A percentile compares a stretch with the other conserved stretches of the same genome.
phyloP scores from a whole-genome alignment of 2,329 filamentous ascomycete species.

The Claviceps citrina region DNA sequence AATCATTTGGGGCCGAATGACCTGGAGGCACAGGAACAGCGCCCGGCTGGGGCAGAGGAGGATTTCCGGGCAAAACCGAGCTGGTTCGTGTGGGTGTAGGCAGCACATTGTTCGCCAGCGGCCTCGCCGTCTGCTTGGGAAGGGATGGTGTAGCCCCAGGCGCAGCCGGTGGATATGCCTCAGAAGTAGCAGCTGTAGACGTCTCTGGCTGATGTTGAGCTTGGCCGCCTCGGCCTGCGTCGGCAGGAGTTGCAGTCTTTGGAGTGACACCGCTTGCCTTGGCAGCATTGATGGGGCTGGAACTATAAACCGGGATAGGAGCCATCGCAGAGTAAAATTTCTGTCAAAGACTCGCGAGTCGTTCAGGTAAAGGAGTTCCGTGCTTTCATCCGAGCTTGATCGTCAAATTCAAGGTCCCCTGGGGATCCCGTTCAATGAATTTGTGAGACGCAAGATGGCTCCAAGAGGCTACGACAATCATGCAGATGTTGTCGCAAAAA shows the following conservation, averaged over 20 bases:
- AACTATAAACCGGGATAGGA: constrained; percentile 42
- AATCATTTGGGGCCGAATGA: constrained; percentile 6
- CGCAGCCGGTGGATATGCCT: constrained; percentile 23
- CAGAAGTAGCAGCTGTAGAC: constrained; percentile 7
- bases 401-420: too few relatives aligned
- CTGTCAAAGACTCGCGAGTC: too few relatives aligned
- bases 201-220: constrained; percentile 3
- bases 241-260: constrained; percentile 19
- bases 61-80: constrained; percentile 17
- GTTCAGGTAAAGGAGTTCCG: too few relatives aligned
- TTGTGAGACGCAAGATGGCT: background rate
- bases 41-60: constrained; percentile 42
- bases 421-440: background rate
- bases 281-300: constrained; percentile 42
- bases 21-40: constrained; percentile 31
- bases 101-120: constrained; percentile 20
- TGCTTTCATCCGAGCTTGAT: too few relatives aligned
- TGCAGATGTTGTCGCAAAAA: background rate
- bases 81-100: constrained; percentile 28
- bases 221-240: background rate
- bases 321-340: constrained; percentile 29
- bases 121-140: constrained; percentile 27
- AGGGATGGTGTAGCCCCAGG: constrained; percentile 31
- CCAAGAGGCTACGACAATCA: background rate
- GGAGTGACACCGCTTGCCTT: constrained; percentile 36